phyloP scores from a whole-genome alignment of 345 rosid genomes.

The Eucalyptus guilfoylei region DNA sequence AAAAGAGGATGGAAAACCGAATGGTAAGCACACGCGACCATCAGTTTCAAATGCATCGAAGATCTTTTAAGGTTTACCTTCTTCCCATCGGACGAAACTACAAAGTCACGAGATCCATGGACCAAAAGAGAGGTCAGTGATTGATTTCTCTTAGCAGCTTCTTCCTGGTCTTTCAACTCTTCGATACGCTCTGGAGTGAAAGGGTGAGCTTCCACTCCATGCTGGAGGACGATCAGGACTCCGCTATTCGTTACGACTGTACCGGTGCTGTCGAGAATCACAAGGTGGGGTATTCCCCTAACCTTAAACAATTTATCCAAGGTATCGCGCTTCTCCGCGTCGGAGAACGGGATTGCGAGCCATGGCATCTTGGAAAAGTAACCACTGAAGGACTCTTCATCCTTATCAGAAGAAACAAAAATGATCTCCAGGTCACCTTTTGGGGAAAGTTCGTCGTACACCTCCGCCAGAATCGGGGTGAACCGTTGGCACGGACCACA shows the following conservation, averaged over 20 bases:
- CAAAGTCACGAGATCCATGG: conserved; percentile 35
- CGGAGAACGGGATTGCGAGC: conserved; percentile 75
- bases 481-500: conserved; percentile 64
- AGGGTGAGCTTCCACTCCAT: conserved; percentile 60
- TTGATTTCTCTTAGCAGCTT: conserved; percentile 44
- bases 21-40: background rate
- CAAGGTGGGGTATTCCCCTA: conserved; percentile 61
- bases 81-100: conserved; percentile 35
- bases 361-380: conserved; percentile 84
- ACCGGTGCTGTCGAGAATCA: conserved; percentile 55
- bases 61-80: conserved; percentile 18
- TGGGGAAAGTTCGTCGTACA: conserved; percentile 32
- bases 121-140: conserved; percentile 45
- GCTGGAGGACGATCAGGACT: conserved; percentile 33
- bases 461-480: conserved; percentile 51
- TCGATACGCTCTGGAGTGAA: conserved; percentile 46
- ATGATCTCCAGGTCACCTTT: conserved; percentile 47
- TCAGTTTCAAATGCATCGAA: background rate
- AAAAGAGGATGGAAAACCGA: background rate
- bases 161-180: conserved; percentile 52
- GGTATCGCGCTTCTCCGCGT: conserved; percentile 32
- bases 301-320: conserved; percentile 43
- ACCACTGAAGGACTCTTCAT: conserved; percentile 36
- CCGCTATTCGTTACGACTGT: conserved; percentile 30
- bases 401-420: conserved; percentile 44